Evolutionary conservation across 2,329 filamentous ascomycete species (phyloP), one percentile per base, ranked within the genome.

Genomic region (Aureobasidium lini): DNA sequence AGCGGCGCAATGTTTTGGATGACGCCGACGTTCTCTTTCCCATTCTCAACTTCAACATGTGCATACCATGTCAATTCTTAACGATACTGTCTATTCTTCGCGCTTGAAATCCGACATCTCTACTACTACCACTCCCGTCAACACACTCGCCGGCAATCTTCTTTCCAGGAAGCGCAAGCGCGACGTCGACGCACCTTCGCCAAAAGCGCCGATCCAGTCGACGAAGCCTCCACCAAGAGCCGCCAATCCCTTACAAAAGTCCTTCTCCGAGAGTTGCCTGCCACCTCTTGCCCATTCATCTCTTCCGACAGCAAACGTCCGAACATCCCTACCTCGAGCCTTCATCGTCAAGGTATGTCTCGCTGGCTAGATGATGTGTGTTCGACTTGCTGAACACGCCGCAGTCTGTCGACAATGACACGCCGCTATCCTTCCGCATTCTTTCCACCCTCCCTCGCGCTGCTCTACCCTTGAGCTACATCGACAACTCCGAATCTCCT

Each of bases 391-490:
- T 47, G 40, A 46, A 48, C 15, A 9, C n/a, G 10, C 8, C 5
- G 5, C 56, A 59, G 56, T 48, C 56, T 16, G 43, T 40, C 31
- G 39, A 46, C 47, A 49, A 62, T 46, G 57, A 54, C 43, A 60
- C 36, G n/a, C 64, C 70, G 23, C 63, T 62, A 31, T 61, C 60
- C 16, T 66, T 72, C 46, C 66, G 63, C 32, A 69, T 70, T 23
- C 32, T 72, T 43, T 65, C 60, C 40, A 73, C 88, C 29, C 72
- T 89, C 4, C 79, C 83, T 31, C 81, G 86, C 64, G 77, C 84
- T 64, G 74, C 80, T 61, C 75, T 88, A 5, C 75, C 81, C 6
- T 73, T 88, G n/a, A 82, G 84, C 1, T 81, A 71, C 64, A 79
- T 89, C 60, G 85, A 88, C 66, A 76, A 84, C 40, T 70, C 75